A percentile compares a stretch with the other conserved stretches of the same genome.
Conservation (phyloP, 225 moss, liverwort and hornwort genomes). For the Bryum argenteum region DNA sequence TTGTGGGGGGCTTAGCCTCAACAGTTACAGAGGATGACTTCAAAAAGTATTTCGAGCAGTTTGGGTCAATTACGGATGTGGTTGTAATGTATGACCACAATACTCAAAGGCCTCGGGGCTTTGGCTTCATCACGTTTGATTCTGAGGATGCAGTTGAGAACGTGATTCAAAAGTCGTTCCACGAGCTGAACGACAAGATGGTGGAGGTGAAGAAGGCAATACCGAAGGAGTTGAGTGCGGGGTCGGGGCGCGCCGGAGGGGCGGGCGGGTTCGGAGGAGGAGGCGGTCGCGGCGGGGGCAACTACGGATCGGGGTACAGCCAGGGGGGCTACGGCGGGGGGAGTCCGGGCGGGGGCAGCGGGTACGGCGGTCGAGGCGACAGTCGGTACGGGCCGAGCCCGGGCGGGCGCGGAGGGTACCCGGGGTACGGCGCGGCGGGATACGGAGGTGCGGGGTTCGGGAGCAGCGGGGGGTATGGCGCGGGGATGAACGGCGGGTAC, state of each 20-base stretch:
- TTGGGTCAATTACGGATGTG: conserved; percentile 98
- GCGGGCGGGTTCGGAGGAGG: conserved; percentile 36
- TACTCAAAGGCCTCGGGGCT: conserved; percentile 97
- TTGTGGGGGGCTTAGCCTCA: conserved; percentile 98
- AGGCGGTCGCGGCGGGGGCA: conserved; percentile 58
- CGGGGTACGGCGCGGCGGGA: conserved; percentile 65
- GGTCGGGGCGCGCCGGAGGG: conserved; percentile 43
- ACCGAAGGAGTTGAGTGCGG: conserved; percentile 69
- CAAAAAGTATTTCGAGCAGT: conserved; percentile 99
- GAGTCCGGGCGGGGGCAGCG: conserved; percentile 74
- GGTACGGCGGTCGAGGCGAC: conserved; percentile 87
- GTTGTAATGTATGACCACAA: conserved; percentile 99
- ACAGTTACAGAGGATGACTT: conserved; percentile 99
- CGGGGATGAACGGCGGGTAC: conserved; percentile 89
- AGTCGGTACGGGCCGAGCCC: conserved; percentile 73
- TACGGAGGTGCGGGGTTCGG: conserved; percentile 77
- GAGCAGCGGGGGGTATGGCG: conserved; percentile 78
- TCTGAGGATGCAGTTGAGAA: conserved; percentile 99
- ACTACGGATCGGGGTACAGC: conserved; percentile 79
- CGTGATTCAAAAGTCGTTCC: conserved; percentile 82
- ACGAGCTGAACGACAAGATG: conserved; percentile 86
- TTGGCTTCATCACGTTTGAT: conserved; percentile 98
- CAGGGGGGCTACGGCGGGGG: conserved; percentile 71
- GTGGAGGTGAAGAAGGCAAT: conserved; percentile 84
- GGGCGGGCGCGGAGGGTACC: conserved; percentile 47